Evolutionary conservation across 331 rosid genomes (phyloP), one percentile per base, ranked within the genome.

Genomic region (Pyracantha coccinea): DNA sequence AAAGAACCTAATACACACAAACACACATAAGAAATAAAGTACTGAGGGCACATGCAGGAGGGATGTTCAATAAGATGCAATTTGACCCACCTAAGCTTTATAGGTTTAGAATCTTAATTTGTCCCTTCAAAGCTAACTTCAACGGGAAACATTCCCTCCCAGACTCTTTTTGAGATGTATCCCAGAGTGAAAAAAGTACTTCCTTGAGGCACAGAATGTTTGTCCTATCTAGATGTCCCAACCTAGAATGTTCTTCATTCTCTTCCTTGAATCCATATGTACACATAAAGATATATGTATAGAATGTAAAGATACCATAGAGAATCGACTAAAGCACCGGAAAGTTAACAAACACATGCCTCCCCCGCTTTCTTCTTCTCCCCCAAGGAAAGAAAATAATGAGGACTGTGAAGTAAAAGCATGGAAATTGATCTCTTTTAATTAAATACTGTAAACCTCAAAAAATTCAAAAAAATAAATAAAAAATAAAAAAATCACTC

Each of bases 131-230:
- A 66, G 58, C 28, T 54, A 76, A 63, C 84, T 76, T 79, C 64
- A 28, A 41, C 4, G 6, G 61, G 66, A 72, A 55, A 79, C 50
- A 79, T 83, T 76, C 81, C 77, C 54, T 52, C 75, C 66, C 60
- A 13, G 33, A 70, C 54, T 57, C 73, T 53, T 41, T 70, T 61
- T 47, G 27, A 72, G 78, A 68, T 47, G 60, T 47, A 70, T 10
- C 65, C 55, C 72, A 75, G 55, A 38, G 62, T 54, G 66, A 65
- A 24, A 69, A 69, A 54, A 50, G 61, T 35, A 68, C 75, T 23
- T 32, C 66, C 35, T 2, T 7, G 8, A 31, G 69, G 11, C 69
- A 21, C 69, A 65, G 47, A 65, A 23, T 19, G 60, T 20, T 23
- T 33, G 21, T 60, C 59, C 44, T 60, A 5, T 38, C 60, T 11